Evolutionary conservation across 352 stramenopile genomes (phyloP), one percentile per base, ranked within the genome.

Genomic region (Globisporangium lucens): DNA sequence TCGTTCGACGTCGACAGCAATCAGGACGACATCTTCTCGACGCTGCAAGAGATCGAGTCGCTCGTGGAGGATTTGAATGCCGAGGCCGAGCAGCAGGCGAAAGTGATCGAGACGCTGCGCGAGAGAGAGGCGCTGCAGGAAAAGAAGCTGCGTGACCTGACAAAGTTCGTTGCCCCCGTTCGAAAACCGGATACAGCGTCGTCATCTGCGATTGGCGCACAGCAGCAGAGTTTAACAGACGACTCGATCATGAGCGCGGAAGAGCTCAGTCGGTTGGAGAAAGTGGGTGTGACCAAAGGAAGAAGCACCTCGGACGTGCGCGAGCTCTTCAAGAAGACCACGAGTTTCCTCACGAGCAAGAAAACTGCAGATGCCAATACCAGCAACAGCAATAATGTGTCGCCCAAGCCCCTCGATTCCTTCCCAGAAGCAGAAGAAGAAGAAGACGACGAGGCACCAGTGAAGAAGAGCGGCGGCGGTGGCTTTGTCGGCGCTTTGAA

Each of bases 1-100:
- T 35, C 64, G 46, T 67, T 66, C 27, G 49, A 66, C 36, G 30
- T 53, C n/a, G 57, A 66, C 20, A 29, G 9, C 29, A 58, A 58
- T 20, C 17, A 66, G 4, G 43, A 49, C 41, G 68, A 78, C 56
- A 64, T 86, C 2, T 65, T 84, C 38, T 66, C 71, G 13, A 62
- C 65, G 27, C 65, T 78, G n/a, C 71, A 71, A 12, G 74, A 80
- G 56, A 46, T 63, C 13, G 83, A 86, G 36, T 68, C 74, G 58
- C 74, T 89, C 12, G 51, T 90, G 24, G 74, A 86, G n/a, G 84
- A 86, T 41, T 65, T 89, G n/a, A 75, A 82, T 46, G 56, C 71
- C 20, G 85, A 90, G 61, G 59, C 81, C 36, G 72, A 72, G 29
- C 75, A 85, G 22, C 80, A 90, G 27, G 70, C 76, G 10, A 75